Conservation (phyloP, 352 stramenopile genomes). For the Phytophthora aleatoria region DNA sequence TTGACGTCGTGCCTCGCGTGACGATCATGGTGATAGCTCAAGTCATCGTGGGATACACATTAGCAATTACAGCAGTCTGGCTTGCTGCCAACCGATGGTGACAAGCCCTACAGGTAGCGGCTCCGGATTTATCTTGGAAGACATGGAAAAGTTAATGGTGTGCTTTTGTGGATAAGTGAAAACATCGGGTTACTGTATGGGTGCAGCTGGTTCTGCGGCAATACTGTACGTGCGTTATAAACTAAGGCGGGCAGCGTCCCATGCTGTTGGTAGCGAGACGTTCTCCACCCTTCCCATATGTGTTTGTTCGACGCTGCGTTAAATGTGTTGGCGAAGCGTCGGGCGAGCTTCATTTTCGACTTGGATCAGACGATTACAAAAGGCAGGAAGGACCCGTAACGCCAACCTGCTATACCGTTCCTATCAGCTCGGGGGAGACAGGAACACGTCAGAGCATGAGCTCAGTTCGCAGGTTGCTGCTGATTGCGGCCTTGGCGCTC, state of each 20-base stretch:
- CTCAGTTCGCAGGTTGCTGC: slow-evolving; percentile 26
- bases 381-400: slow-evolving; percentile 9
- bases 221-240: slow-evolving; percentile 7
- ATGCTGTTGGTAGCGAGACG: slow-evolving; percentile 27
- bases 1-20: slow-evolving; percentile 6
- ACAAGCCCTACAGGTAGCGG: not conserved
- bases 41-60: slow-evolving; percentile 8
- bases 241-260: slow-evolving; percentile 13
- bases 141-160: slow-evolving; percentile 18
- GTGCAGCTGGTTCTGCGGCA: slow-evolving; percentile 35
- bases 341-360: slow-evolving; percentile 29
- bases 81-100: not conserved
- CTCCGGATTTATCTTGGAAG: slow-evolving; percentile 30
- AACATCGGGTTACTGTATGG: slow-evolving; percentile 23
- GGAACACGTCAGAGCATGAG: slow-evolving; percentile 23
- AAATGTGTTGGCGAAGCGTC: slow-evolving; percentile 13
- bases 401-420: slow-evolving; percentile 8
- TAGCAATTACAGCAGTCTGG: slow-evolving; percentile 24
- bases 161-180: slow-evolving; percentile 20
- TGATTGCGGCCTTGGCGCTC: slow-evolving; percentile 21
- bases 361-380: slow-evolving; percentile 35
- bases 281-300: slow-evolving; percentile 14
- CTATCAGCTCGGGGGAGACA: slow-evolving; percentile 5
- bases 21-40: not conserved
- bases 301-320: slow-evolving; percentile 4